phyloP scores from a whole-genome alignment of 148 eudicot genomes.

The Rhododendron molle region DNA sequence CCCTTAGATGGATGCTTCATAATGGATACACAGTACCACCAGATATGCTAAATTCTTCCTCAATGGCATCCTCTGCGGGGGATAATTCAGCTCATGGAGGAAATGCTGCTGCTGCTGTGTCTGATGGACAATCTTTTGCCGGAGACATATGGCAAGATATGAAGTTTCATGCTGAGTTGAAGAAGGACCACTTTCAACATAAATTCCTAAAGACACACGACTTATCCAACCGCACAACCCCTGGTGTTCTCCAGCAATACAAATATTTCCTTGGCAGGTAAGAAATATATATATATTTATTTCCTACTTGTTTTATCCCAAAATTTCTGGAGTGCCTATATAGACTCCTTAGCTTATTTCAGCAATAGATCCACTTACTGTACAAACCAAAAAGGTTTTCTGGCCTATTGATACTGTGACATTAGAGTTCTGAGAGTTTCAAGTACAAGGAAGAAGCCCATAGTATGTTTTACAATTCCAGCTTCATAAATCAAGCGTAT shows the following conservation, averaged over 20 bases:
- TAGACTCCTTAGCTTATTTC: not conserved
- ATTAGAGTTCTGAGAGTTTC: not conserved
- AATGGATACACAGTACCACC: slow-evolving; percentile 75
- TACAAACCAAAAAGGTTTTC: not conserved
- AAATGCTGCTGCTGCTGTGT: slow-evolving; percentile 16
- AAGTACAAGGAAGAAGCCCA: not conserved
- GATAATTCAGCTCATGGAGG: slow-evolving; percentile 32
- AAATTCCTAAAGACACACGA: slow-evolving; percentile 47
- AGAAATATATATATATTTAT: not conserved
- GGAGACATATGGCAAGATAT: slow-evolving; percentile 78
- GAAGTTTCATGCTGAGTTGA: slow-evolving; percentile 42
- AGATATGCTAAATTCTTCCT: slow-evolving; percentile 55
- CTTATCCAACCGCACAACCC: slow-evolving; percentile 62
- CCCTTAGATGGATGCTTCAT: slow-evolving; percentile 84
- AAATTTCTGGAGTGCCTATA: not conserved
- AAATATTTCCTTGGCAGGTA: slow-evolving; percentile 83
- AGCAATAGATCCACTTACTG: not conserved
- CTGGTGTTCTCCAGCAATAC: slow-evolving; percentile 55
- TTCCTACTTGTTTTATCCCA: not conserved
- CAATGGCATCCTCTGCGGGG: slow-evolving; percentile 29
- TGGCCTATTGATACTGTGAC: not conserved
- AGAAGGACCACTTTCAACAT: slow-evolving; percentile 44
- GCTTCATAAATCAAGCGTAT: not conserved
- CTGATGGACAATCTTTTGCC: slow-evolving; percentile 50
- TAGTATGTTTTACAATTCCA: not conserved